Conservation (phyloP, 2,329 filamentous ascomycete genomes). For the Diaporthe sp. region DNA sequence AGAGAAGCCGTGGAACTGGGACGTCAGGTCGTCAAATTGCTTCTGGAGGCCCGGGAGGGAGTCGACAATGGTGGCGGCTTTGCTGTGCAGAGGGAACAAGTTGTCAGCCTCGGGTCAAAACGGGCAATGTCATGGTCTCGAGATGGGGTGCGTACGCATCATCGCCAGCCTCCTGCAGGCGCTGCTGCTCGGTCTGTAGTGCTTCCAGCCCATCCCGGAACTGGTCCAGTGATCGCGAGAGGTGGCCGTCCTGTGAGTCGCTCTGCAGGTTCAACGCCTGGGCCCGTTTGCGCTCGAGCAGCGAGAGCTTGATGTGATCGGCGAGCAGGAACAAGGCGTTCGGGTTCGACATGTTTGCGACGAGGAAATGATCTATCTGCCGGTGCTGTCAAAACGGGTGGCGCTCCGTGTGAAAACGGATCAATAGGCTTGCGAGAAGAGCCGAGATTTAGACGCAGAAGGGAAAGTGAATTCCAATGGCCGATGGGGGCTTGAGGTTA, state of each 20-base stretch:
- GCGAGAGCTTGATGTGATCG: slow-evolving; percentile 96
- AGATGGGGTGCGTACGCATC: slow-evolving; percentile 64
- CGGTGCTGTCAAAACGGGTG: slow-evolving; percentile 5
- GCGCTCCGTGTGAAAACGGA: background rate
- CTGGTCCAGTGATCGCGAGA: slow-evolving; percentile 89
- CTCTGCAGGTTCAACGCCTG: slow-evolving; percentile 83
- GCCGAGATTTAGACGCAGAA: background rate
- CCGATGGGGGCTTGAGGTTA: background rate
- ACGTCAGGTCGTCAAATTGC: slow-evolving; percentile 82
- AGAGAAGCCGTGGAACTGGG: slow-evolving; percentile 82
- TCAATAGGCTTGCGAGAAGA: slow-evolving; percentile 2
- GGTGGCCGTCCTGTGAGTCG: slow-evolving; percentile 88
- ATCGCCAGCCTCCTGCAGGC: slow-evolving; percentile 74
- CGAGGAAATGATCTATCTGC: background rate
- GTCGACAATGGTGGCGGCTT: slow-evolving; percentile 68
- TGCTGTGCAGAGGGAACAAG: slow-evolving; percentile 48
- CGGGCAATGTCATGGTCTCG: background rate
- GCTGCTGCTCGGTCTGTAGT: slow-evolving; percentile 74
- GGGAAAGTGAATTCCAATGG: slow-evolving; percentile 15
- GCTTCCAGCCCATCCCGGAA: slow-evolving; percentile 83
- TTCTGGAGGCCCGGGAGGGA: slow-evolving; percentile 77
- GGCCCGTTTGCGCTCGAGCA: slow-evolving; percentile 91
- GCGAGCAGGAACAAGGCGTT: slow-evolving; percentile 92
- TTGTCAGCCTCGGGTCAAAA: slow-evolving; percentile 63
- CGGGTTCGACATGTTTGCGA: slow-evolving; percentile 63